Evolutionary conservation across 179 eudicot species (phyloP).

Genomic region (Camellia oleifera): DNA sequence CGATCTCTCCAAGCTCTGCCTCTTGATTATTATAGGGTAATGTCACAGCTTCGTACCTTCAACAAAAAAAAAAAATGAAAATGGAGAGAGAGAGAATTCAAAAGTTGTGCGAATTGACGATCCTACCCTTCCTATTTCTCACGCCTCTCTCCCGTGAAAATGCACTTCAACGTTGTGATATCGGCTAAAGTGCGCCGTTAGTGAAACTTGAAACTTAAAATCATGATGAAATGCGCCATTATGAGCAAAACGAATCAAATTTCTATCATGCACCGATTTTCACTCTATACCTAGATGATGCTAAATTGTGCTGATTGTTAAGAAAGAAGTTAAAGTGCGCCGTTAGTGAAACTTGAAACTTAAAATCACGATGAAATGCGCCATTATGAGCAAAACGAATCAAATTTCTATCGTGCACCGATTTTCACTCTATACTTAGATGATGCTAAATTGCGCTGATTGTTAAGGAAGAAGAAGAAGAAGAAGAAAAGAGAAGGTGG

Average conservation of each 20-base stretch:
- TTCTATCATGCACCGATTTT: background rate
- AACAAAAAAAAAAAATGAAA: background rate
- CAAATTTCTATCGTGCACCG: background rate
- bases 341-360: no score
- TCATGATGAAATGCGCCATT: background rate
- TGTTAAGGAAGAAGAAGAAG: background rate
- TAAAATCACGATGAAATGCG: background rate
- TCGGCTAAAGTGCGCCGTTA: background rate
- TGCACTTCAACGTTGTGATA: background rate
- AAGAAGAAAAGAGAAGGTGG: constrained; percentile 2
- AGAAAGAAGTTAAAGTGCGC: no score
- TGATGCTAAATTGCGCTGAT: background rate
- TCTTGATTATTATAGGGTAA: constrained; percentile 58
- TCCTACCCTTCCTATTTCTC: background rate
- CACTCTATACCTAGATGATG: background rate
- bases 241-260: background rate
- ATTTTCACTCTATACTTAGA: background rate
- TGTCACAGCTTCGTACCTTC: constrained; percentile 79
- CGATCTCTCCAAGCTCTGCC: constrained; percentile 58
- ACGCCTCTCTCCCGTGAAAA: background rate
- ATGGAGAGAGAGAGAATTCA: background rate
- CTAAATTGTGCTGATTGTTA: background rate
- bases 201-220: no score
- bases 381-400: background rate
- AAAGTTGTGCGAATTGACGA: background rate